Evolutionary conservation across 495 filamentous ascomycete species (phyloP), one percentile per base, ranked within the genome.

Genomic region (Neurospora sp.): DNA sequence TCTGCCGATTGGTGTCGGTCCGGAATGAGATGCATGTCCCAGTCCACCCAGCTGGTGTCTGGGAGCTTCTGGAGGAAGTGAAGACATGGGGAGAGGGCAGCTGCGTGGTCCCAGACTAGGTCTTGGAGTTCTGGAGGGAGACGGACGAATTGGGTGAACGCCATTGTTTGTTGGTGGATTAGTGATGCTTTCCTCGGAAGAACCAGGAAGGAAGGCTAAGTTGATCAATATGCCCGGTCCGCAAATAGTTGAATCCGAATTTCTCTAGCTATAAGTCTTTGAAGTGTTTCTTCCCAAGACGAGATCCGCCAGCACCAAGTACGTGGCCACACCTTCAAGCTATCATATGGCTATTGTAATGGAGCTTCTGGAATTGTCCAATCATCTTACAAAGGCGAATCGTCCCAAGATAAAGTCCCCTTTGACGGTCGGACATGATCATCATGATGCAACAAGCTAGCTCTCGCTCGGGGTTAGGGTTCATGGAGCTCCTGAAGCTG

Each of bases 41-140:
- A 53, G 37, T 77, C 72, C 4, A 74, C 14, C 72, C 71, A 77
- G 20, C 80, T 80, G 16, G 88, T 87, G 68, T 86, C 86, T 48
- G 90, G 81, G 16, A 85, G 83, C 37, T 89, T 86, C 75, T 72
- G 73, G 44, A 79, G 68, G 71, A 78, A 78, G 41, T 79, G 78
- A 38, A 79, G 71, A 12, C 68, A 69, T 0, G 78, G 74, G 1
- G 74, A 42, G 16, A 61, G 71, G 16, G 68, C n/a, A 42, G 76
- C 76, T 35, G 78, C 77, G 20, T 72, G 22, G 72, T 72, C 40
- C 76, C 76, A 78, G 72, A 79, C 72, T 7, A 78, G 73, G 71
- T 76, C 61, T 59, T 73, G 76, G 70, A 79, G 70, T 45, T 78
- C 77, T 40, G 38, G 48, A 5, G 78, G 78, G 38, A 77, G 70